These are phyloP conservation scores for Acer saccharum DNA, from an alignment of 345 rosid genomes.

Conservation along the genomic window DNA sequence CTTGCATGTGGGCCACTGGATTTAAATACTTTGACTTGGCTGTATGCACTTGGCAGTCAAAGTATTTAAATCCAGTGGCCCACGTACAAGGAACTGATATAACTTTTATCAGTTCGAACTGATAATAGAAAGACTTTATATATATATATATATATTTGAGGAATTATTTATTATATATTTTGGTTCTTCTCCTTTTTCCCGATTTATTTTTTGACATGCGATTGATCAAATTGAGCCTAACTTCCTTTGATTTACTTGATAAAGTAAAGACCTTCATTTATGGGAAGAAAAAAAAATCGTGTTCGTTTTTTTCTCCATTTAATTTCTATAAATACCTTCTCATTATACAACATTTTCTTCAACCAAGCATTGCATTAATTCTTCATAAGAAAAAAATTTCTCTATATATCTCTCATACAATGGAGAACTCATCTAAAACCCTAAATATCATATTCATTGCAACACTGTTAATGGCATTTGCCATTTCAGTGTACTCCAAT, in stretches of 20 bases:
- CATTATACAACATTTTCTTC: neutral
- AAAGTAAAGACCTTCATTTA: neutral
- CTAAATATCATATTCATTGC: neutral
- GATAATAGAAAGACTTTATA: too few relatives aligned
- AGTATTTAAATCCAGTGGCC: too few relatives aligned
- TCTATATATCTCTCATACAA: neutral
- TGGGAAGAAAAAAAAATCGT: neutral
- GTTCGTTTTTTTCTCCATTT: neutral
- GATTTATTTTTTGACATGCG: neutral
- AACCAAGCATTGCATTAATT: neutral
- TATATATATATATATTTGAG: too few relatives aligned
- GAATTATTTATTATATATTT: too few relatives aligned
- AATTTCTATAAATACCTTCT: constrained; percentile 1
- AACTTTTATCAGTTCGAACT: too few relatives aligned
- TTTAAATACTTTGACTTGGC: too few relatives aligned
- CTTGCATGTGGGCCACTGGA: too few relatives aligned
- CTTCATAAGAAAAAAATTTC: too few relatives aligned
- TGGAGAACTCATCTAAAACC: neutral
- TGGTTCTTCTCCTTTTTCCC: neutral
- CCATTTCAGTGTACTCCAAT: neutral
- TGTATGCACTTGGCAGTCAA: too few relatives aligned
- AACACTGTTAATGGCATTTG: neutral
- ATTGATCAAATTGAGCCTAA: constrained; percentile 15
- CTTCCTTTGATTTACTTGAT: neutral
- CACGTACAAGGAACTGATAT: too few relatives aligned